Evolutionary conservation across 2,329 filamentous ascomycete species (phyloP), one percentile per base, ranked within the genome.

Genomic region (Neofusicoccum umdonicola): DNA sequence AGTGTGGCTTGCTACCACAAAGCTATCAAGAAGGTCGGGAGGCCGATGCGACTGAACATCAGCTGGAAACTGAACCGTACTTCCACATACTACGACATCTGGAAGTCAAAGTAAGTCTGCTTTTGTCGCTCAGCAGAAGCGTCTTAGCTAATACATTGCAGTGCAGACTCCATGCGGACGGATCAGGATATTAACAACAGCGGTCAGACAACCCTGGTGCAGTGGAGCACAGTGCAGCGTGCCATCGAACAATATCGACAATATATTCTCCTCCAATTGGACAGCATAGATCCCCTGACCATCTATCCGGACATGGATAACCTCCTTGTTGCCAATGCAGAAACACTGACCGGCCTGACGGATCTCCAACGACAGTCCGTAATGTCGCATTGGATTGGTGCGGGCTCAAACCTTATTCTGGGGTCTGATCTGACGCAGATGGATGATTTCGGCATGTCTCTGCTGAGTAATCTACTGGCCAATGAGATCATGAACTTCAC

Each of bases 361-460:
- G 71, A 72, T 62, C 54, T 35, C 3, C 65, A 72, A 47, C 68
- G 72, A 3, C 68, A 67, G 31, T 71, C 70, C 15, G 69, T 72
- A 27, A 68, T 71, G 66, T 73, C 65, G 34, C 72, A 74, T 64
- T 74, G 72, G 72, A 62, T 74, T 39, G 71, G 72, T n/a, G 72
- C 72, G 0, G 70, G 66, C 6, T 69, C 72, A 2, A 73, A 72
- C 42, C 67, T 74, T 11, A 71, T 74, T 37, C 52, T 70, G 12
- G 72, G 72, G 31, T 70, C 69, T 12, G 72, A 74, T 45, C 34
- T 73, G 13, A 71, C 68, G 4, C 65, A 68, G 12, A 44, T 68
- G 11, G 63, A 44, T 22, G 15, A 9, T n/a, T 34, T 42, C n/a
- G 54, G 52, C n/a, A 42, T 15, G 5, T 31, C 69, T 17, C 66